Evolutionary conservation across 2,329 filamentous ascomycete species (phyloP), one percentile per base, ranked within the genome.

Genomic region (Biscogniauxia sp.): DNA sequence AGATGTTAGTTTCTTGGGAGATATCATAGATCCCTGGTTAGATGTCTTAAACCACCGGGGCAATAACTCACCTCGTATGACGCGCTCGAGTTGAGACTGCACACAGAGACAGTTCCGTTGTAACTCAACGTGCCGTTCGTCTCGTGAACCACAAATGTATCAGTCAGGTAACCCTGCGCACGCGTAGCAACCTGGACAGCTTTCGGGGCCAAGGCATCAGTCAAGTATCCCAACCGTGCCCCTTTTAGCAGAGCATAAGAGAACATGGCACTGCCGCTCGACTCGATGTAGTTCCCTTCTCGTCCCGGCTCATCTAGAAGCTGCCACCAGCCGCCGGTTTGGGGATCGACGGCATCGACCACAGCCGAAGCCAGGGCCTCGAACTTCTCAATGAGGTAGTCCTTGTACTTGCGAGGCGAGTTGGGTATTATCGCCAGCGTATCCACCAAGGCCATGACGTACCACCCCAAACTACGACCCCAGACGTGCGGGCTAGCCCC

Each of bases 81-180:
- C 1, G 77, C 77, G 2, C 70, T 78, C 53, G 77, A 79, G 66
- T 79, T 78, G 32, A 78, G 67, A 55, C 76, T 78, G 65, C 76
- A 78, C 6, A 78, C 76, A 0, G 72, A 56, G 3, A 78, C 76
- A 0, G 77, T 78, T 51, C 73, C 73, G 55, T 76, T 72, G 41
- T 72, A 78, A 3, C 74, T 69, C 3, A 73, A 37, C 32, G 66
- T 69, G 11, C 67, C 66, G 23, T 73, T 67, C 9, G 56, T 56
- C 28, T 73, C 66, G 13, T 60, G 53, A 3, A 70, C 66, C n/a
- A 73, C 66, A 51, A 72, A 73, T 2, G 62, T 60, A 1, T 64
- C 25, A 8, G 68, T 69, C 53, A 74, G 45, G 57, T 72, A 71
- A 11, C 20, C 53, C 19, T 70, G 64, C 8, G 69, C 68, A 3